A percentile compares a stretch with the other conserved stretches of the same genome.
These are phyloP conservation scores for Colletotrichum horii DNA, from an alignment of 2,329 filamentous ascomycete genomes.

Conservation along the genomic window DNA sequence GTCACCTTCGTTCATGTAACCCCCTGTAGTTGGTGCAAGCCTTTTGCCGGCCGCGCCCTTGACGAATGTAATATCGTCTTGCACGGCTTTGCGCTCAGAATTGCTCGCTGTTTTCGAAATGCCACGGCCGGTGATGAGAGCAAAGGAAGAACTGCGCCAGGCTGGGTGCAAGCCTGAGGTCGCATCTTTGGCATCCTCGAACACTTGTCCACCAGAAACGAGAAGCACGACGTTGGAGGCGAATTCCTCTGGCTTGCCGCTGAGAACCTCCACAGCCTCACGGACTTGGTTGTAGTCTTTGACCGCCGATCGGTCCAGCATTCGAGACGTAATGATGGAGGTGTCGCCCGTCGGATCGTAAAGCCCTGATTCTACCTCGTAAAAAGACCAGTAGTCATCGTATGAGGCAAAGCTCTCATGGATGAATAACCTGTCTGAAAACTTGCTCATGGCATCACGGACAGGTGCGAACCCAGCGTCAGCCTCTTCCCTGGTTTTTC, in stretches of 20 bases:
- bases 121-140: conserved; percentile 21
- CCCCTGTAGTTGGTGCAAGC: conserved; percentile 43
- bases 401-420: conserved; percentile 27
- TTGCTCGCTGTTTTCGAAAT: conserved; percentile 21
- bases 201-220: conserved; percentile 34
- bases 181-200: conserved; percentile 27
- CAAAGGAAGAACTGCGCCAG: conserved; percentile 1
- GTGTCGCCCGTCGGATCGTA: conserved; percentile 28
- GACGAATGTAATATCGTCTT: conserved; percentile 31
- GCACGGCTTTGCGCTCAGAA: conserved; percentile 22
- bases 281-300: conserved; percentile 22
- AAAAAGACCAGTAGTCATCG: conserved; percentile 34
- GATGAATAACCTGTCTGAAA: conserved; percentile 26
- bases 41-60: conserved; percentile 34
- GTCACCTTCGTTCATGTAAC: conserved; percentile 49
- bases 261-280: conserved; percentile 29
- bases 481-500: conserved; percentile 27
- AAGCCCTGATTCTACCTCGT: conserved; percentile 27
- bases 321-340: conserved; percentile 29
- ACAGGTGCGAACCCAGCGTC: conserved; percentile 25
- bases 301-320: conserved; percentile 28
- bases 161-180: conserved; percentile 28
- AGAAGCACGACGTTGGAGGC: conserved; percentile 29
- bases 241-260: conserved; percentile 27
- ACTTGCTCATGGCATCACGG: conserved; percentile 17